phyloP scores from a whole-genome alignment of 1,284 basidiomycete species.

The Neonothopanus nambi region DNA sequence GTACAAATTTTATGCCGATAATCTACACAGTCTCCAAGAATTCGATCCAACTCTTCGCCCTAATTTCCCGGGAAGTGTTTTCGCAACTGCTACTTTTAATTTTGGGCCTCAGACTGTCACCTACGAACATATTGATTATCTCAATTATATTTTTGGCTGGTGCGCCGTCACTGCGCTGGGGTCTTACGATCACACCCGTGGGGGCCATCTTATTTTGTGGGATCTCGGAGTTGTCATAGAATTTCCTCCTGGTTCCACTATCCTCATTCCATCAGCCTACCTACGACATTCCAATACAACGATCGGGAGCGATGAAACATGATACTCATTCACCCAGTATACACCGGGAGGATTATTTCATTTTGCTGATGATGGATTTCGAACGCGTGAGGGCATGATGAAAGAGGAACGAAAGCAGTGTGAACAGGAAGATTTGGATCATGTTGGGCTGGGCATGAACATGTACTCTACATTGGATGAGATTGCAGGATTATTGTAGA shows the following conservation, averaged over 20 bases:
- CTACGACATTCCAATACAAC: no score
- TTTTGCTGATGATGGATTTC: no score
- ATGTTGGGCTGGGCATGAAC: no score
- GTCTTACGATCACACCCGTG: not conserved
- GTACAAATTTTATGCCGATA: not conserved
- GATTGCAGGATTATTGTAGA: no score
- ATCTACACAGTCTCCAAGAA: no score
- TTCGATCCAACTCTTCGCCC: not conserved
- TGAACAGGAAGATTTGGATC: no score
- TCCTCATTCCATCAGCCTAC: no score
- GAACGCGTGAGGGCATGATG: no score
- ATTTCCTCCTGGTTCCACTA: no score
- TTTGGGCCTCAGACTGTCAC: not conserved
- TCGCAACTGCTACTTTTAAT: not conserved
- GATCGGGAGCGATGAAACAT: not conserved
- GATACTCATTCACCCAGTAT: conserved; percentile 3
- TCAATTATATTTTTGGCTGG: not conserved
- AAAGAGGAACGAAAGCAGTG: no score
- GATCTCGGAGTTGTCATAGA: not conserved
- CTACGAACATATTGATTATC: not conserved
- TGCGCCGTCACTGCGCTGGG: not conserved
- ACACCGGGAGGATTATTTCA: not conserved
- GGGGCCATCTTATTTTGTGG: not conserved
- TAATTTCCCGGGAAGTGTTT: not conserved
- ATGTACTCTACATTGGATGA: no score